phyloP scores from a whole-genome alignment of 2,329 filamentous ascomycete species.

The Myriosclerotinia scirpicola region DNA sequence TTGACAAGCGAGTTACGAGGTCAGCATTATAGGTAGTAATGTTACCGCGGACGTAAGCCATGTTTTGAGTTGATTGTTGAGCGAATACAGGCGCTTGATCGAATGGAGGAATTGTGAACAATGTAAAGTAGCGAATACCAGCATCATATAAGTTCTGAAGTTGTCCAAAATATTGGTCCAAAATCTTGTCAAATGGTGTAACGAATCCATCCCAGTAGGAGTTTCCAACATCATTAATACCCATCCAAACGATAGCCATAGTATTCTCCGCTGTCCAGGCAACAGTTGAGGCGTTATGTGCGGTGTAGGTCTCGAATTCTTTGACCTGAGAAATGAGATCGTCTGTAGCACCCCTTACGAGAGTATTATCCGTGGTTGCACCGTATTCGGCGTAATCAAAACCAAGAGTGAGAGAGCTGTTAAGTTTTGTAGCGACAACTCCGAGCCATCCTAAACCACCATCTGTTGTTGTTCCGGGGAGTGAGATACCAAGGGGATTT shows the following conservation, averaged over 20 bases:
- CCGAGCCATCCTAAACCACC: constrained; percentile 16
- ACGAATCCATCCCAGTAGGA: constrained; percentile 14
- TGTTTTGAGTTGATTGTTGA: background rate
- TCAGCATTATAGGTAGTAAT: constrained; percentile 11
- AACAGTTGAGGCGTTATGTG: background rate
- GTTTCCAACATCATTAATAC: constrained; percentile 20
- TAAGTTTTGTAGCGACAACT: constrained; percentile 7
- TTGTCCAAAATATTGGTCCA: background rate
- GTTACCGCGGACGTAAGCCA: constrained; percentile 6
- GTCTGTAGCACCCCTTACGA: constrained; percentile 1
- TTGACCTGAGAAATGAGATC: constrained; percentile 15
- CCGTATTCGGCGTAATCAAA: constrained; percentile 19
- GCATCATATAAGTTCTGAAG: constrained; percentile 11
- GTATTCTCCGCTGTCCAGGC: constrained; percentile 14
- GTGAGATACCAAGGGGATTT: constrained; percentile 5
- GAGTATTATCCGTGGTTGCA: constrained; percentile 9
- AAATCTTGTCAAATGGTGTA: background rate
- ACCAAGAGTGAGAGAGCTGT: constrained; percentile 13
- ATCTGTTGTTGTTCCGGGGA: constrained; percentile 12
- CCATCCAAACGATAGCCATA: constrained; percentile 13
- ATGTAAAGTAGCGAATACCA: constrained; percentile 4
- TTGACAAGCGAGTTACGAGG: background rate
- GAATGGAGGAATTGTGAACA: constrained; percentile 15
- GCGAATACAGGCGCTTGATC: constrained; percentile 15
- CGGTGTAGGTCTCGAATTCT: constrained; percentile 9